phyloP scores from a whole-genome alignment of 2,329 filamentous ascomycete genomes.

The Nectriaceae sp. region DNA sequence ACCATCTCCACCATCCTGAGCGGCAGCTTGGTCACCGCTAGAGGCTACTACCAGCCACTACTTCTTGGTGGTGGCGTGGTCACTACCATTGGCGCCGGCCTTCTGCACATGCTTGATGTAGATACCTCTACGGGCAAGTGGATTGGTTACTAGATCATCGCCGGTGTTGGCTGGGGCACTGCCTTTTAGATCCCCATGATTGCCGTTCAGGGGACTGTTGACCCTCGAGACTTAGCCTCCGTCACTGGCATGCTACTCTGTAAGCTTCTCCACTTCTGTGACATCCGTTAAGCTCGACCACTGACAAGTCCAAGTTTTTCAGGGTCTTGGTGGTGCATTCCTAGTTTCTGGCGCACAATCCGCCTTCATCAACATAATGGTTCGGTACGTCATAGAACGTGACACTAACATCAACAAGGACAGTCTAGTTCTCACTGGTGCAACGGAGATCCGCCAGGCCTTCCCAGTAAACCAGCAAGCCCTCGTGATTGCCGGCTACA shows the following conservation, averaged over 20 bases:
- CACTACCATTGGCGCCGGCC: conserved; percentile 45
- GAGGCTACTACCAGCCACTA: conserved; percentile 45
- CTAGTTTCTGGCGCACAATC: conserved; percentile 47
- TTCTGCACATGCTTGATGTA: conserved; percentile 44
- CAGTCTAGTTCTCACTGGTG: conserved; percentile 41
- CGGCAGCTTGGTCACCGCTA: conserved; percentile 39
- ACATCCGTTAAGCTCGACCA: not conserved
- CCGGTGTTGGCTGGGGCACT: conserved; percentile 48
- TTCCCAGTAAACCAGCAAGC: conserved; percentile 48
- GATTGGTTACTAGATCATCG: conserved; percentile 56
- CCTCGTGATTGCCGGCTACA: conserved; percentile 62
- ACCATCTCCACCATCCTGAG: conserved; percentile 43
- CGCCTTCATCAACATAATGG: conserved; percentile 44
- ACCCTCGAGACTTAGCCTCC: conserved; percentile 45
- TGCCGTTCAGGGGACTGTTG: conserved; percentile 44
- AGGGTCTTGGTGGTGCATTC: conserved; percentile 49
- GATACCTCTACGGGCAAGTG: conserved; percentile 43
- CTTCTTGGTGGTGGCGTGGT: conserved; percentile 47
- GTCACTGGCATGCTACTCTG: conserved; percentile 50
- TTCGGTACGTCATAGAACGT: conserved; percentile 29
- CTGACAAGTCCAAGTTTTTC: conserved; percentile 40
- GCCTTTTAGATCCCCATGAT: conserved; percentile 54
- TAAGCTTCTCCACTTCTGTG: conserved; percentile 21
- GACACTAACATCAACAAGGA: conserved; percentile 35
- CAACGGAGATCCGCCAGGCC: conserved; percentile 54